Base-by-base conservation (phyloP, 2,329 filamentous ascomycete species). In the Dendrostoma leiphaemia region DNA sequence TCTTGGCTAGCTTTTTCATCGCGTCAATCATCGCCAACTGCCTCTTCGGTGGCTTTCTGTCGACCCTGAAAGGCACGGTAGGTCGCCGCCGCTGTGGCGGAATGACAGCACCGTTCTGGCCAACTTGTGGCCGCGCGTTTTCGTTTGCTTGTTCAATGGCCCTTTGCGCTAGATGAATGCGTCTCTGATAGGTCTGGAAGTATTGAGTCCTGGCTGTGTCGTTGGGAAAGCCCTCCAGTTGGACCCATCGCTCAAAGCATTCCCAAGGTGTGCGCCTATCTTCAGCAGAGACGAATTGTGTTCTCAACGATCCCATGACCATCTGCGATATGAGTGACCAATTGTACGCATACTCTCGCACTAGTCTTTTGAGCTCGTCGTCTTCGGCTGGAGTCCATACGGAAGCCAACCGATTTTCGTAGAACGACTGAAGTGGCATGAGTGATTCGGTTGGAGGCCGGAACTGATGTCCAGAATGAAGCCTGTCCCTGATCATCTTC, bases 181-280 rank as follows among this genome's bases (percentile, higher is more conserved):
- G 74, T 9, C 72, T 73, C 60, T 82, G 84, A 65, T 86, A 87
- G 1, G 81, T 73, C 65, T 91, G 90, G 78, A 97, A 99, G 68
- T 97, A 99, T 41, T 92, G 88, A 0, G 91, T 96, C 73, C 96
- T 96, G 17, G 89, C 86, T 88, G 97, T 95, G 61, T 99, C 94
- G 10, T 88, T 84, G 4, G 94, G 93, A 34, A 97, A 77, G 1
- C 92, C 91, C 72, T 97, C 94, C 12, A 97, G 76, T 62, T 89
- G 86, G 51, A 97, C 89, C 93, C 93, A 99, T 40, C 94, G 84
- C 71, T 99, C 94, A 64, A 99, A 99, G 67, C 94, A 99, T 73
- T 99, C 94, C 94, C 94, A 99, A 0, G 93, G 91, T 3, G 93
- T 97, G 45, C 94, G 84, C 58, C 94, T 83, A 67, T 97, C 93